Base-by-base conservation (phyloP, 495 filamentous ascomycete species). In the Lichina pygmaea region DNA sequence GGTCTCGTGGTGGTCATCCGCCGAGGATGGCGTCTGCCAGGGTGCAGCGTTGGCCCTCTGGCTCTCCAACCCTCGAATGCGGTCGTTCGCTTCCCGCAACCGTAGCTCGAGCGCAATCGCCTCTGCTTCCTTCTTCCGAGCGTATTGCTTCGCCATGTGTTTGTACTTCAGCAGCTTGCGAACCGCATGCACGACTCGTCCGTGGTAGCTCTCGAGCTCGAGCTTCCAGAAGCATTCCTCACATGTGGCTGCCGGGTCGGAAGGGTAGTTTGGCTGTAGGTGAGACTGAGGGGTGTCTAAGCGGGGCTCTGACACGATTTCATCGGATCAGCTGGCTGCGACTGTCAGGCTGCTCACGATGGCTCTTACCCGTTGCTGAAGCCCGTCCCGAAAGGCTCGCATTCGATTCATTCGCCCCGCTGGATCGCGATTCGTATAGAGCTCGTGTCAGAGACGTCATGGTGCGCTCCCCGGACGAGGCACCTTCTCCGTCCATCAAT, bases 41-140 rank as follows among this genome's bases (percentile, higher is more conserved):
- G 44, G 30, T 31, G 31, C 31, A 43, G 46, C 44, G 41, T 42
- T 32, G 9, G 59, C 60, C 52, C 79, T 64, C 24, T 71, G 65
- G 12, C 66, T 60, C 40, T 71, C 67, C 51, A 79, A 62, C 39
- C 74, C 66, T 8, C 71, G 62, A 9, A 86, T 63, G 48, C 70
- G 69, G 46, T 74, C 67, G 63, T 68, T 60, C 46, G 72, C 75
- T 43, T 80, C 73, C 46, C 67, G 68, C 32, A 95, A 65, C 53
- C 76, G 77, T 47, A 80, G 73, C 24, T 66, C 66, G 34, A 94
- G 60, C 24, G 80, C 71, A 13, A 70, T 65, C 17, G 80, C 79
- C 54, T 92, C 78, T 0, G 64, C 66, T 57, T 97, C 89, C 57
- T 93, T 94, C 61, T 79, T 78, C 53, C 75, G 78, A 34, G 89